Evolutionary conservation across 2,329 filamentous ascomycete genomes (phyloP), one percentile per base, ranked within the genome.

Genomic region (Bipolaris gigantea): DNA sequence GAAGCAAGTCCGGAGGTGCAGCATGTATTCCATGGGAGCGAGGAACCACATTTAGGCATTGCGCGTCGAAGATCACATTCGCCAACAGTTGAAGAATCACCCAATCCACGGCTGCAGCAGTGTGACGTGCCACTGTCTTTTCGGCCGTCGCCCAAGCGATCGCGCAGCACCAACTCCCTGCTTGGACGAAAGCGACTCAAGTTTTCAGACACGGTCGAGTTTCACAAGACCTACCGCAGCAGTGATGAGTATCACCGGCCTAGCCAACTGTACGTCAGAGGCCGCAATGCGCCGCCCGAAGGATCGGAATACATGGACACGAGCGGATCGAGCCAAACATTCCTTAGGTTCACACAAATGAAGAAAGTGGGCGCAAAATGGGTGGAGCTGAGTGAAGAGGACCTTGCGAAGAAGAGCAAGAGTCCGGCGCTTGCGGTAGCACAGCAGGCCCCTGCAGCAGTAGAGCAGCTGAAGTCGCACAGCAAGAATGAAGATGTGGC

Each of bases 231-330:
- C 23, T 66, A 64, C 50, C 57, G 63, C 11, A 45, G 40, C n/a
- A 59, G 44, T 43, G 36, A 50, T 6, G 40, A 59, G 19, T 65
- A 57, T 44, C 47, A 55, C 30, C 62, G 70, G 3, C 47, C 39
- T 21, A 57, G 54, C 19, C 54, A 65, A 7, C 53, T 47, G 4
- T 72, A 72, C 44, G 53, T 62, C 4, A 65, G 53, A 4, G 70
- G 70, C 8, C 54, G 66, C n/a, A 64, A 69, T 46, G 66, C 63
- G 27, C 59, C 63, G 6, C 60, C 61, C 5, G 60, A 66, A 50
- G 64, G 59, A 7, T 49, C 47, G 7, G 63, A 67, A 40, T 69
- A 60, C 33, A 50, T 69, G 16, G 70, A 73, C 43, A 70, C 68
- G 1, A 71, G 67, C 33, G 70, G 70, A 1, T 51, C 41, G 16